Evolutionary conservation across 805 yeast species (phyloP), one percentile per base, ranked within the genome.

Genomic region (Monosporozyma unispora): DNA sequence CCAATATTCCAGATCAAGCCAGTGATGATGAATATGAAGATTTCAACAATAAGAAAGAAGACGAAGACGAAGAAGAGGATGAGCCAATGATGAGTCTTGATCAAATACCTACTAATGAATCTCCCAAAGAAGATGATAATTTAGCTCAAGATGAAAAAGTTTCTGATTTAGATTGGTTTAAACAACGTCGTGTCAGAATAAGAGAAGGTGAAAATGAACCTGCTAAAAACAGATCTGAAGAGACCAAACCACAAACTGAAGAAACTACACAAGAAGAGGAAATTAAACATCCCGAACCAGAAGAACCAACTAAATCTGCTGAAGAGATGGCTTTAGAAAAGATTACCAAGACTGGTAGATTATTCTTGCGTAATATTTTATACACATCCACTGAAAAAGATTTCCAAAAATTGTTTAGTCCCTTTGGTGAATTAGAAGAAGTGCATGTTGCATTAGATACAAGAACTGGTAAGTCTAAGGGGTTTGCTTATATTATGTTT

Each of bases 361-460:
- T 93, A 44, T 93, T 93, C 66, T 67, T 93, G 45, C 80, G 99
- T 71, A 93, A 93, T 61, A 84, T 93, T 44, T 73, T 81, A 4
- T 93, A 88, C 59, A 71, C 83, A 0, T 79, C 96, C 10, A 75
- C 84, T 0, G 97, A 90, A 62, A 79, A 77, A 0, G 98, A 93
- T 48, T 84, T 90, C 63, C 68, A 70, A 29, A 69, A 74, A 2
- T 70, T 89, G 22, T 90, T 93, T 59, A 54, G 73, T 4, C 63
- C 71, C 3, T 93, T 70, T 63, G 99, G 99, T 9, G 69, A 70
- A 5, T 64, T 89, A 37, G 87, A 82, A 55, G 98, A 93, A 68
- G 96, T 88, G 1, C 99, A 93, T 66, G 73, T 93, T 58, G 96
- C 99, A 0, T 66, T 89, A 35, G 98, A 91, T 62, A 83, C 95